Conservation (phyloP, 1,284 basidiomycete genomes). For the Heterobasidion irregulare region DNA sequence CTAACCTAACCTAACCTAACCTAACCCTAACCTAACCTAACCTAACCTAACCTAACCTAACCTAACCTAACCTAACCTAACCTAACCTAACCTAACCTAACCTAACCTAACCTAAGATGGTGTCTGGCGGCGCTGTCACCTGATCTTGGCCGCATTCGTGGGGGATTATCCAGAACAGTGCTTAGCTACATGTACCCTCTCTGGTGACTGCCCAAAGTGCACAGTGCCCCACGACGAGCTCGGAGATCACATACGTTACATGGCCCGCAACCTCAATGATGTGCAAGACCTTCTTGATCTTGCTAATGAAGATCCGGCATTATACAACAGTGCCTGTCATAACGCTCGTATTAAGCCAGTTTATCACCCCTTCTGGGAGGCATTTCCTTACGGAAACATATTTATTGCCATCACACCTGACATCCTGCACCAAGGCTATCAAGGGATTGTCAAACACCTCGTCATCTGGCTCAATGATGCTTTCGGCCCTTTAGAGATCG, state of each 20-base stretch:
- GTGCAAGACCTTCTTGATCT: not conserved
- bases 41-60: too few relatives aligned
- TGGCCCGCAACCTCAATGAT: not conserved
- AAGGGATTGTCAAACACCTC: conserved; percentile 24
- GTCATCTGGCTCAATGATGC: conserved; percentile 14
- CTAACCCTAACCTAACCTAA: too few relatives aligned
- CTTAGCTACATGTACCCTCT: conserved; percentile 14
- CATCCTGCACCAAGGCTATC: conserved; percentile 32
- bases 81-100: too few relatives aligned
- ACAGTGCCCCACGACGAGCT: conserved; percentile 3
- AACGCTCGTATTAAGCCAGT: conserved; percentile 10
- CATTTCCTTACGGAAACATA: conserved; percentile 27
- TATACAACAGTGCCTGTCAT: conserved; percentile 4
- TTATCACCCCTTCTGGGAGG: conserved; percentile 27
- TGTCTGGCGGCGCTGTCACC: conserved; percentile 13
- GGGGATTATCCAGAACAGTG: conserved; percentile 21
- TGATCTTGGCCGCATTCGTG: conserved; percentile 18
- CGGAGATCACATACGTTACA: not conserved
- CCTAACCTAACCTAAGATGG: too few relatives aligned
- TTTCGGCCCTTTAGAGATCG: conserved; percentile 10
- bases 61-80: too few relatives aligned
- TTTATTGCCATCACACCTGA: conserved; percentile 29
- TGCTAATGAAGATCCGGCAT: not conserved
- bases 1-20: too few relatives aligned
- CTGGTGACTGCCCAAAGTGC: conserved; percentile 16